Evolutionary conservation across 768 basidiomycete genomes (phyloP), one percentile per base, ranked within the genome.

Genomic region (Mycena rebaudengoi): DNA sequence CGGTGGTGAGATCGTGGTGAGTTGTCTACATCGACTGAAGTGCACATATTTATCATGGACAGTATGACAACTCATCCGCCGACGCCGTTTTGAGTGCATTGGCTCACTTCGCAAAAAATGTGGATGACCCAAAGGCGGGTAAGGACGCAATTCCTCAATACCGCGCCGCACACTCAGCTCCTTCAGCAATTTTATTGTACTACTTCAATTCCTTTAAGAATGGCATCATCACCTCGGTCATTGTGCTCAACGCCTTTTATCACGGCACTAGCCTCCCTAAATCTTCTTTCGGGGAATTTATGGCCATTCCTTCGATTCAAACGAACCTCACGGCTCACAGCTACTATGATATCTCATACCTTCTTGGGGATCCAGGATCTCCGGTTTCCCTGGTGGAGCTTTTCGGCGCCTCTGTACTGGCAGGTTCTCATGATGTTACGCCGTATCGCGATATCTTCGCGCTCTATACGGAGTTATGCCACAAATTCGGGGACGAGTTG

Each of bases 81-180:
- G 76, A 78, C 32, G 78, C 71, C 21, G 56, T 81, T 21, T 52
- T 77, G 14, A 67, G 73, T 20, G 79, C 80, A 12, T 71, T 74
- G 16, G 76, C 78, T 1, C 73, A 75, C 32, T 79, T 74, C 65
- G 75, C 79, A 16, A 69, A 68, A 16, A 74, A 75, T 41, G 72
- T 76, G 29, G 73, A 69, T 2, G 79, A 81, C 67, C 74, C 80
- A 1, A 77, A 74, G 69, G 73, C 80, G 39, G 76, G 81, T 80
- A 67, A 57, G 70, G 11, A 62, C 4, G 16, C 43, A 44, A 44
- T 28, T 25, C 44, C 26, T 29, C 33, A 51, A 62, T 35, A 7
- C 45, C 74, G 72, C 69, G 26, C 66, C 75, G 37, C 62, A 14
- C 8, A 25, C 43, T 16, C 21, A 25, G 37, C 14, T 6, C 7